Percentiles rank a stretch among this genome's conserved stretches.
Conservation (phyloP, 2,329 filamentous ascomycete genomes). For the Penicillium hordei region DNA sequence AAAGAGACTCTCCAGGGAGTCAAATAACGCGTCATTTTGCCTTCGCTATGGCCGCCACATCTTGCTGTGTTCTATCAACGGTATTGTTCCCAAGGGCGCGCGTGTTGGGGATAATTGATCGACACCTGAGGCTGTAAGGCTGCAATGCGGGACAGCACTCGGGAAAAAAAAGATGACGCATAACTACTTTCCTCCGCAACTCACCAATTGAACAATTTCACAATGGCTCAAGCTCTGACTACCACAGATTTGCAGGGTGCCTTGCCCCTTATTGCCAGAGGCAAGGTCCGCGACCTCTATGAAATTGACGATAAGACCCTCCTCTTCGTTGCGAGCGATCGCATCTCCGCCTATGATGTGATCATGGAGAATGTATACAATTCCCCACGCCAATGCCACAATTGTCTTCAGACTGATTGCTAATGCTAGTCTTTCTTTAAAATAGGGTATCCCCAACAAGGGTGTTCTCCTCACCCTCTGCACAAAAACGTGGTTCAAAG, state of each 20-base stretch:
- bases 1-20: constrained; percentile 87
- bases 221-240: constrained; percentile 43
- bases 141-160: constrained; percentile 20
- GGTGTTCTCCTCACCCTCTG: constrained; percentile 67
- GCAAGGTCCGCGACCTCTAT: constrained; percentile 83
- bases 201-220: constrained; percentile 14
- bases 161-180: constrained; percentile 27
- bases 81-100: constrained; percentile 12
- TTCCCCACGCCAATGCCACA: constrained; percentile 36
- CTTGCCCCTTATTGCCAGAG: constrained; percentile 56
- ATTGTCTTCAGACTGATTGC: constrained; percentile 14
- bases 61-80: constrained; percentile 6
- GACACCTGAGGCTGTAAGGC: constrained; percentile 24
- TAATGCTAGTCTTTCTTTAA: constrained; percentile 13
- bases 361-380: constrained; percentile 71
- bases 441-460: constrained; percentile 65
- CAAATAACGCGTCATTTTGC: constrained; percentile 72
- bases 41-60: constrained; percentile 14
- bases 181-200: constrained; percentile 3
- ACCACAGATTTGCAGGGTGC: constrained; percentile 44
- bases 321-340: constrained; percentile 82
- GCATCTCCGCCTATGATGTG: constrained; percentile 94
- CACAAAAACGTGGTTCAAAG: constrained; percentile 67
- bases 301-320: constrained; percentile 67
- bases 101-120: constrained; percentile 12